Percentiles rank a stretch among this genome's conserved stretches.
phyloP scores from a whole-genome alignment of 2,329 filamentous ascomycete species.

The Fusarium incarnatum region DNA sequence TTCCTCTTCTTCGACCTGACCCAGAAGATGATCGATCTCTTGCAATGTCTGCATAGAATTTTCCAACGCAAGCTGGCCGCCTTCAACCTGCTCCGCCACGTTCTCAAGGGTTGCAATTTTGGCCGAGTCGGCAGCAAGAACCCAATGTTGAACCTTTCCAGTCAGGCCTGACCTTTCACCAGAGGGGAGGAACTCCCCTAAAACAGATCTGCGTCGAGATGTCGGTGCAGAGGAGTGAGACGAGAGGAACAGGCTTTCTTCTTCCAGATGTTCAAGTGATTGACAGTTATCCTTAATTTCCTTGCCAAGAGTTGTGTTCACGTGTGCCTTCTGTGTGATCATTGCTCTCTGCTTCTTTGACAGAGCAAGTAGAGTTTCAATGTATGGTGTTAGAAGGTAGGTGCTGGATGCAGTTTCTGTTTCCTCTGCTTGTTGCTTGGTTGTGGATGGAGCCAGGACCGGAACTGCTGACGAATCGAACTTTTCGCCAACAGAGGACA shows the following conservation, averaged over 20 bases:
- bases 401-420: conserved; percentile 42
- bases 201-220: conserved; percentile 53
- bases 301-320: conserved; percentile 62
- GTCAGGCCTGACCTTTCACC: conserved; percentile 56
- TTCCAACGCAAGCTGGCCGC: conserved; percentile 67
- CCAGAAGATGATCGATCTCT: conserved; percentile 63
- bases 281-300: conserved; percentile 64
- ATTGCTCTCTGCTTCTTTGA: conserved; percentile 67
- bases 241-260: conserved; percentile 72
- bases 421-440: conserved; percentile 23
- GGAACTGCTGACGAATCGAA: conserved; percentile 47
- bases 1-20: conserved; percentile 47
- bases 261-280: conserved; percentile 64
- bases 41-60: conserved; percentile 61
- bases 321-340: conserved; percentile 69
- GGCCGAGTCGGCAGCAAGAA: conserved; percentile 69
- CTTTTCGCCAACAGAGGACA: conserved; percentile 54
- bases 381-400: conserved; percentile 66
- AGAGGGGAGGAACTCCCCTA: conserved; percentile 57
- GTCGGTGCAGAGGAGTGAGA: conserved; percentile 58
- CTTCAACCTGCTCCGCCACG: conserved; percentile 70
- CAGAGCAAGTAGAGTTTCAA: conserved; percentile 64
- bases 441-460: conserved; percentile 26
- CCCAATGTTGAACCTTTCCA: conserved; percentile 66
- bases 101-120: conserved; percentile 69